Evolutionary conservation across 257 asterid species (phyloP).

Genomic region (Fraxinus pennsylvanica): DNA sequence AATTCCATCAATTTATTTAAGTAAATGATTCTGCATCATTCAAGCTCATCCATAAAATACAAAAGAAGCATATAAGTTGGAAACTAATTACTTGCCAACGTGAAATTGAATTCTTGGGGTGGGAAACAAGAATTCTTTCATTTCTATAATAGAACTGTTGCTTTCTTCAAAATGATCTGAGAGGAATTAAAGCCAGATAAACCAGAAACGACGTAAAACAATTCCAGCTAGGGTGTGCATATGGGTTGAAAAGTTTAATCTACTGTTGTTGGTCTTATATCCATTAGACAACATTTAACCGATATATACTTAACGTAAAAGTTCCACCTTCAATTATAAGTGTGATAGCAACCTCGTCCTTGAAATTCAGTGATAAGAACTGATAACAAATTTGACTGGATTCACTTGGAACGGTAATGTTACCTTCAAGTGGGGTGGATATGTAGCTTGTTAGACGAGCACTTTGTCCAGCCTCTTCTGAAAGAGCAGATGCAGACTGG

Average conservation of each 20-base stretch:
- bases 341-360: background rate
- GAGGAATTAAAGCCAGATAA: background rate
- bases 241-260: conserved; percentile 1
- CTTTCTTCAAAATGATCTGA: background rate
- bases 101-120: too few species aligned
- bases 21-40: background rate
- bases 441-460: conserved; percentile 59
- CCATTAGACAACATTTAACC: background rate
- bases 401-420: conserved; percentile 5
- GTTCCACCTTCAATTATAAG: conserved; percentile 8
- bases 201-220: background rate
- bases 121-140: too few species aligned
- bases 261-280: background rate
- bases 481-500: conserved; percentile 73
- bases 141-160: background rate
- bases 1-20: background rate
- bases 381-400: conserved; percentile 19
- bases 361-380: background rate
- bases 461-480: conserved; percentile 73
- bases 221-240: background rate
- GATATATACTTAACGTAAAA: background rate
- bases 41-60: too few species aligned
- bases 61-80: too few species aligned
- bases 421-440: conserved; percentile 78
- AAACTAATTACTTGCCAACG: too few species aligned